phyloP scores from a whole-genome alignment of 225 moss, liverwort and hornwort species.

The Climacium dendroides region DNA sequence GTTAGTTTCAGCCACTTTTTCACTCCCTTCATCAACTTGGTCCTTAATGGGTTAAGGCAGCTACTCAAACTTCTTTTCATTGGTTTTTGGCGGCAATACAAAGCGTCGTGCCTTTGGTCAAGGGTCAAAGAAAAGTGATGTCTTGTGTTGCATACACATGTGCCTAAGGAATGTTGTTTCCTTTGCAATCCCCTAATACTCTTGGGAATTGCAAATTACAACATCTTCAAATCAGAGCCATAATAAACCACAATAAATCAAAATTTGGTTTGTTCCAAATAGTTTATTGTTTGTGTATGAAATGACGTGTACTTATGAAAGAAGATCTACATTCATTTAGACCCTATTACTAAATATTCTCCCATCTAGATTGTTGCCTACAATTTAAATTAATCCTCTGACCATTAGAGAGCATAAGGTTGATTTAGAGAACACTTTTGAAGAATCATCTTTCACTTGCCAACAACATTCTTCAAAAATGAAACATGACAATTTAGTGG shows the following conservation, averaged over 20 bases:
- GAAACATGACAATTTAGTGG: background rate
- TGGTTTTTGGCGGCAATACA: background rate
- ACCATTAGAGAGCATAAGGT: background rate
- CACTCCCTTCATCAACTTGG: too few relatives aligned
- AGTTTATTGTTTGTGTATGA: background rate
- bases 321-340: too few relatives aligned
- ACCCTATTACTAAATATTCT: background rate
- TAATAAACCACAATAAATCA: too few relatives aligned
- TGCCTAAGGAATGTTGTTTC: background rate
- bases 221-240: background rate
- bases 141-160: accelerated
- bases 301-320: too few relatives aligned
- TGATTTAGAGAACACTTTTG: background rate
- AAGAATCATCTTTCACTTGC: background rate
- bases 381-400: background rate
- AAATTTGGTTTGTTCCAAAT: background rate
- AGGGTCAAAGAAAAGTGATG: background rate
- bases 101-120: background rate
- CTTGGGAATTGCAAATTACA: too few relatives aligned
- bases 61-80: background rate
- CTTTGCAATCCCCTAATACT: too few relatives aligned
- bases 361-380: background rate
- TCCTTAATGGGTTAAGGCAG: too few relatives aligned
- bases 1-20: too few relatives aligned
- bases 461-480: background rate